Percentiles rank a stretch among this genome's conserved stretches.
These are phyloP conservation scores for Salix dunnii DNA, from an alignment of 345 rosid genomes.

Conservation along the genomic window DNA sequence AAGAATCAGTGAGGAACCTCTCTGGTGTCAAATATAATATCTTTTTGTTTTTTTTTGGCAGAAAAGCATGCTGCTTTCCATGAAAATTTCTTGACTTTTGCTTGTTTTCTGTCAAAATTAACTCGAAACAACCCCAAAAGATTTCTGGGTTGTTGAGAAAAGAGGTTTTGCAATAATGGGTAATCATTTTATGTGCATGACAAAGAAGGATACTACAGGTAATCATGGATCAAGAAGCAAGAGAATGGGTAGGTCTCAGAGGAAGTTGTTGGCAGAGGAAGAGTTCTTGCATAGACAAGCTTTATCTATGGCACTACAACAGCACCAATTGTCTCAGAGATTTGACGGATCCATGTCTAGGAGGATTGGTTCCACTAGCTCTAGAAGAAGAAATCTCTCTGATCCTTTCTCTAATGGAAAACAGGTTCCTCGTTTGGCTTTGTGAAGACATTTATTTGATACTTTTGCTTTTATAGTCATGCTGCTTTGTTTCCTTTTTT, in stretches of 20 bases:
- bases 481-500: neutral
- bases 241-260: constrained; percentile 75
- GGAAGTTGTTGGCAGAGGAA: constrained; percentile 78
- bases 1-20: neutral
- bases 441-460: neutral
- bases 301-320: constrained; percentile 89
- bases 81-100: neutral
- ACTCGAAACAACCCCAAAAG: neutral
- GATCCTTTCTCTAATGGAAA: constrained; percentile 73
- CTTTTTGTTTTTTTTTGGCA: neutral
- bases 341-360: constrained; percentile 98
- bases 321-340: constrained; percentile 84
- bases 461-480: neutral
- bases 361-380: constrained; percentile 75
- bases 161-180: constrained; percentile 54
- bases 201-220: constrained; percentile 56
- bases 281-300: constrained; percentile 89
- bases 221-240: constrained; percentile 67
- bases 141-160: neutral
- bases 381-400: constrained; percentile 56
- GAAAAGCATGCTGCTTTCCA: neutral
- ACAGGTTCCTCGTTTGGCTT: constrained; percentile 41
- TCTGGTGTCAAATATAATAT: neutral
- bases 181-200: constrained; percentile 65
- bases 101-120: neutral